Evolutionary conservation across 495 filamentous ascomycete species (phyloP).

Genomic region (Coniosporium apollinis): DNA sequence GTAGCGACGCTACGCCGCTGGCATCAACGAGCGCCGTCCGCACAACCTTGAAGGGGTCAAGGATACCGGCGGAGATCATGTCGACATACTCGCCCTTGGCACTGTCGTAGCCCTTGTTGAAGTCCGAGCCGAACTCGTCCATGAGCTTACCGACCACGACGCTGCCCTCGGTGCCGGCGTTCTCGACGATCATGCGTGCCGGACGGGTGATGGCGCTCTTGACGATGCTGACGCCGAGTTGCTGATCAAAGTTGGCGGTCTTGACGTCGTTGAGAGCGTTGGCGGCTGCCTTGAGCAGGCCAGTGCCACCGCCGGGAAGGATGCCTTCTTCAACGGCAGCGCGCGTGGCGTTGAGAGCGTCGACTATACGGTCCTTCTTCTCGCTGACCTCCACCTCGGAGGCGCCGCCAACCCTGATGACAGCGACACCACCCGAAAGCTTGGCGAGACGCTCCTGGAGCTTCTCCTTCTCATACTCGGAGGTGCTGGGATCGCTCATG

Average conservation of each 20-base stretch:
- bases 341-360: slow-evolving; percentile 94
- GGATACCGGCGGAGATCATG: slow-evolving; percentile 93
- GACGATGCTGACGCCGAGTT: slow-evolving; percentile 93
- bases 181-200: slow-evolving; percentile 90
- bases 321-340: slow-evolving; percentile 98
- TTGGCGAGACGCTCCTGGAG: slow-evolving; percentile 98
- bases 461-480: slow-evolving; percentile 99
- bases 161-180: slow-evolving; percentile 88
- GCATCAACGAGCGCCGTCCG: slow-evolving; percentile 89
- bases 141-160: slow-evolving; percentile 96
- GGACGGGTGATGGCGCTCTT: slow-evolving; percentile 94
- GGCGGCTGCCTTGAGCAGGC: slow-evolving; percentile 87
- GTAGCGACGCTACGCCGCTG: slow-evolving; percentile 86
- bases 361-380: slow-evolving; percentile 99
- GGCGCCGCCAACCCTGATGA: slow-evolving; percentile 95
- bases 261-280: slow-evolving; percentile 73
- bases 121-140: slow-evolving; percentile 80
- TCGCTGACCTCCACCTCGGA: slow-evolving; percentile 97
- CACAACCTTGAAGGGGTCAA: slow-evolving; percentile 98
- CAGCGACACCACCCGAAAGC: slow-evolving; percentile 95
- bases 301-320: slow-evolving; percentile 93
- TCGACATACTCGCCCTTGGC: slow-evolving; percentile 94
- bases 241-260: slow-evolving; percentile 92
- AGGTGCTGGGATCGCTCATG: slow-evolving; percentile 82
- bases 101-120: slow-evolving; percentile 97